Evolutionary conservation across 2,329 filamentous ascomycete species (phyloP), one percentile per base, ranked within the genome.

Genomic region (Fusarium coicis): DNA sequence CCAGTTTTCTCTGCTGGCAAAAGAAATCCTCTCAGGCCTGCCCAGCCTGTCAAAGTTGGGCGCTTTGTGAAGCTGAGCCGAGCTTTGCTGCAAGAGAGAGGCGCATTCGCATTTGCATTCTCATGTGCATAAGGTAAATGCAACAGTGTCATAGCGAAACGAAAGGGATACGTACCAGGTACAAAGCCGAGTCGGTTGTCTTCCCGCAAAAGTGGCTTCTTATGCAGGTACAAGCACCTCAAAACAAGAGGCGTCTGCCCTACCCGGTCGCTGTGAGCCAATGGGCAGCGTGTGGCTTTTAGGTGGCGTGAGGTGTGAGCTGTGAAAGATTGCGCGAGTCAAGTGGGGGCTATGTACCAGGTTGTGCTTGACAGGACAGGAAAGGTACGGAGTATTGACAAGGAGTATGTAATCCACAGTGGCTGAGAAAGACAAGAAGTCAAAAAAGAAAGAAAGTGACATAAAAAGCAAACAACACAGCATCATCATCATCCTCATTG

Each of bases 181-280:
- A 70, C 44, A 44, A 26, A 54, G 32, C 55, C 69, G 54, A 73
- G 70, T 73, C 70, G 70, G 70, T 73, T 73, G 34, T 56, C 66
- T 70, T 73, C 61, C 70, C 70, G 70, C 70, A 70, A 57, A 65
- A 72, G 60, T 69, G 70, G 70, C 70, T 73, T 66, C 65, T 73
- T 44, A 73, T 73, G 70, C 70, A 73, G 70, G 70, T 73, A 73
- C 66, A 69, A 58, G 52, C 52, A 53, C 65, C 43, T 68, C 47
- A 52, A 70, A 65, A 53, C 63, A 46, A 69, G 47, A 55, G 42
- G 57, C 54, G 42, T 69, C 67, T 69, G 67, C 65, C 67, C 66
- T 70, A 69, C 67, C 65, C 59, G 65, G 56, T 26, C 47, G 34
- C 39, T 46, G 9, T 56, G 40, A 56, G 43, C 70, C 70, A 73